Evolutionary conservation across 495 filamentous ascomycete genomes (phyloP).

Genomic region (Hypoxylon crocopeplum): DNA sequence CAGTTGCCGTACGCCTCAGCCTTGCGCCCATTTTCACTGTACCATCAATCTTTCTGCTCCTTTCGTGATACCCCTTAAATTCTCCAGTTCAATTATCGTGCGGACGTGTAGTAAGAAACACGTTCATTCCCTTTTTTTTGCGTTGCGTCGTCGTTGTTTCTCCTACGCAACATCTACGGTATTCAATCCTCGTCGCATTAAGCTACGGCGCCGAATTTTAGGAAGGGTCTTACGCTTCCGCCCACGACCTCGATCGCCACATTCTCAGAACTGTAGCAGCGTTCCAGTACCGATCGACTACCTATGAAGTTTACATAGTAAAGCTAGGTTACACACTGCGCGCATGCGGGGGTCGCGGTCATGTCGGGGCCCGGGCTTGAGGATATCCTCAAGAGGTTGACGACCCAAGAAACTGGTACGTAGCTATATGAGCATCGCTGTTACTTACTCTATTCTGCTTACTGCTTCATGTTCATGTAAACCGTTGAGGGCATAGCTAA

Average conservation of each 20-base stretch:
- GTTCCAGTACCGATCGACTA: not conserved
- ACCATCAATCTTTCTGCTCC: conserved; percentile 24
- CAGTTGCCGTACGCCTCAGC: conserved; percentile 6
- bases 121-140: not conserved
- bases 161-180: not conserved
- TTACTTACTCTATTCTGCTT: not conserved
- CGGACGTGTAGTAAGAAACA: no score
- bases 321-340: conserved; percentile 15
- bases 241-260: not conserved
- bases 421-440: not conserved
- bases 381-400: conserved; percentile 59
- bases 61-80: conserved; percentile 40
- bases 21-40: conserved; percentile 24
- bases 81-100: no score
- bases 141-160: not conserved
- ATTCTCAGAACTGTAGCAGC: not conserved
- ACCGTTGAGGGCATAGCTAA: not conserved
- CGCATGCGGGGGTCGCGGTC: conserved; percentile 44
- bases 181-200: conserved; percentile 10
- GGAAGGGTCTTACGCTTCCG: not conserved
- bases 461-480: not conserved
- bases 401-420: conserved; percentile 59
- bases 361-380: conserved; percentile 62
- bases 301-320: conserved; percentile 7
- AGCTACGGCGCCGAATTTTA: no score